Evolutionary conservation across 2,329 filamentous ascomycete species (phyloP), one percentile per base, ranked within the genome.

Genomic region (Coleophoma eucalyptorum): DNA sequence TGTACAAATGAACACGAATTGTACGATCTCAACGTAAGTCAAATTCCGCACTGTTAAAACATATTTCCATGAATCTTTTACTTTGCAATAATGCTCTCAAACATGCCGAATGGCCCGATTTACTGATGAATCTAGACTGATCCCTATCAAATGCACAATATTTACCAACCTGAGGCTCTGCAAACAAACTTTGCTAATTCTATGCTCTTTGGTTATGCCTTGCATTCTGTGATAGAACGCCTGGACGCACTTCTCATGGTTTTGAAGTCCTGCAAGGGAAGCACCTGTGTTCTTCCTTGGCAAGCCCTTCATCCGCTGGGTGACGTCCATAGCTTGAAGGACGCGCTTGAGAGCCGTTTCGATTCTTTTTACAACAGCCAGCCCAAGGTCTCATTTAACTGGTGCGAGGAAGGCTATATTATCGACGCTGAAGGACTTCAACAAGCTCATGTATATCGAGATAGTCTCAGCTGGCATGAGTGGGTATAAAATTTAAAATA

Each of bases 1-100:
- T 89, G 85, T 59, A 84, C 67, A 15, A 80, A 80, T 43, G 83
- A 86, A 59, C 77, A 80, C 46, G 83, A 88, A 62, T 72, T 86
- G 1, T 88, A 87, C 62, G 75, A 87, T 52, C 61, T 84, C 47
- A 75, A 72, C 61, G 80, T 78, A 61, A 55, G 68, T 60, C 20
- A 34, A 4, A 19, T 4, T 34, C n/a, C n/a, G n/a, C n/a, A n/a
- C n/a, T n/a, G n/a, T n/a, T n/a, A n/a, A n/a, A n/a, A n/a, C n/a
- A n/a, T n/a, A n/a, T n/a, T n/a, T n/a, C n/a, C n/a, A n/a, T n/a
- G n/a, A n/a, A n/a, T n/a, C n/a, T n/a, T n/a, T n/a, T n/a, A n/a
- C n/a, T n/a, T n/a, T n/a, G n/a, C n/a, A n/a, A n/a, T n/a, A n/a
- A n/a, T n/a, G n/a, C n/a, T n/a, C n/a, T n/a, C n/a, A n/a, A n/a